Percentiles rank a stretch among this genome's conserved stretches.
Conservation (phyloP, 768 basidiomycete species). For the Boletus tylopilopsis region DNA sequence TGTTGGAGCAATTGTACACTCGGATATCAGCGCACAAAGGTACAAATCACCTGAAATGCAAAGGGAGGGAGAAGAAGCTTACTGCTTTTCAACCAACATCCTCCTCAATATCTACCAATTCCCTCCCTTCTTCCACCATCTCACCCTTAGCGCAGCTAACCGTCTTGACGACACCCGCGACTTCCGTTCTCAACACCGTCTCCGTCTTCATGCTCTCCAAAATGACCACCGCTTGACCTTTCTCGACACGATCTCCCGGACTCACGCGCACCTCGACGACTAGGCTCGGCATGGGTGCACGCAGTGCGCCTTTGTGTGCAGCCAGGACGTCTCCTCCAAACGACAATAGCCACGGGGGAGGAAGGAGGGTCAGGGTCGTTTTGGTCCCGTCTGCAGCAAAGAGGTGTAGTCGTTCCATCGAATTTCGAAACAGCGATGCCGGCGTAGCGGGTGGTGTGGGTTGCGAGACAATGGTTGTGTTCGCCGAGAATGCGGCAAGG, state of each 20-base stretch:
- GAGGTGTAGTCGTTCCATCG: constrained; percentile 74
- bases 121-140: constrained; percentile 86
- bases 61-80: not conserved
- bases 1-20: too few species aligned
- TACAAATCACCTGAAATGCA: too few species aligned
- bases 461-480: constrained; percentile 76
- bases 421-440: constrained; percentile 49
- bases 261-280: constrained; percentile 85
- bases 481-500: constrained; percentile 45
- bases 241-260: constrained; percentile 73
- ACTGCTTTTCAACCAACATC: constrained; percentile 25
- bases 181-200: constrained; percentile 74
- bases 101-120: constrained; percentile 66
- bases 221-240: constrained; percentile 76
- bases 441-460: constrained; percentile 49
- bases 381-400: constrained; percentile 58
- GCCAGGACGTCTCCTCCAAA: constrained; percentile 57
- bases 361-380: constrained; percentile 61
- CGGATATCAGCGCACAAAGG: too few species aligned
- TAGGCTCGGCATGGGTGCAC: constrained; percentile 90
- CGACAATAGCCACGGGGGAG: constrained; percentile 67
- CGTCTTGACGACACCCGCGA: constrained; percentile 62
- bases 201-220: constrained; percentile 99
- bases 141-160: constrained; percentile 82
- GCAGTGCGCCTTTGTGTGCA: constrained; percentile 59